Base-by-base conservation (phyloP, 768 basidiomycete genomes). In the Naematelia aurantialba region DNA sequence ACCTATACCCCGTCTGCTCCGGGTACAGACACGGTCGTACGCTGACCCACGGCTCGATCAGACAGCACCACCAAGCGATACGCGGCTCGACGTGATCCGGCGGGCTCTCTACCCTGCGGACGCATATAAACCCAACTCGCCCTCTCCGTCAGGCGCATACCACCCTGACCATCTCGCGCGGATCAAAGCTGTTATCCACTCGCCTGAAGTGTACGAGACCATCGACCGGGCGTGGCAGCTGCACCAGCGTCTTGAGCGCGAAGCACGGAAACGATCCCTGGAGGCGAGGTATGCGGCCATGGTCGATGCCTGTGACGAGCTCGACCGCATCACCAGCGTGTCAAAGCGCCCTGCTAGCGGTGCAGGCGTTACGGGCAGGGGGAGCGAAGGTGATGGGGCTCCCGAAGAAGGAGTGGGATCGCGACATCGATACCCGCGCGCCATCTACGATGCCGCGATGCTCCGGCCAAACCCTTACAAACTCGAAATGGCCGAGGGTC, bases 171-270 rank as follows among this genome's bases (percentile, higher is more conserved):
- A 90, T 26, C 84, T 82, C 31, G 83, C 81, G 50, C 86, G 89
- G 8, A 79, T 97, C 14, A 85, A 88, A 65, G 83, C 82, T 55
- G 89, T 89, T n/a, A 87, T 96, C 52, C 89, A 90, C 12, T 89
- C 89, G 2, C 83, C 82, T 3, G 91, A 94, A 75, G 91, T 89
- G 0, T 90, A 96, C 79, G 84, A 91, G 62, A 96, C 91, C 1
- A 91, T 96, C 54, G 87, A 90, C 64, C 85, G 92, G 29, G 92
- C 92, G 2, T 97, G 89, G 88, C 79, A 86, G 52, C 82, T 97
- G 11, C 85, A 90, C 78, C 82, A 84, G 64, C 83, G 92, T 27
- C 86, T 89, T 69, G 60, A 85, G 39, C 84, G 92, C 44, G 84
- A 87, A 70, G 80, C 81, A 61, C 82, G 88, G 46, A 83, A 85